Evolutionary conservation across 352 stramenopile species (phyloP), one percentile per base, ranked within the genome.

Genomic region (Poterioochromonas sp.): DNA sequence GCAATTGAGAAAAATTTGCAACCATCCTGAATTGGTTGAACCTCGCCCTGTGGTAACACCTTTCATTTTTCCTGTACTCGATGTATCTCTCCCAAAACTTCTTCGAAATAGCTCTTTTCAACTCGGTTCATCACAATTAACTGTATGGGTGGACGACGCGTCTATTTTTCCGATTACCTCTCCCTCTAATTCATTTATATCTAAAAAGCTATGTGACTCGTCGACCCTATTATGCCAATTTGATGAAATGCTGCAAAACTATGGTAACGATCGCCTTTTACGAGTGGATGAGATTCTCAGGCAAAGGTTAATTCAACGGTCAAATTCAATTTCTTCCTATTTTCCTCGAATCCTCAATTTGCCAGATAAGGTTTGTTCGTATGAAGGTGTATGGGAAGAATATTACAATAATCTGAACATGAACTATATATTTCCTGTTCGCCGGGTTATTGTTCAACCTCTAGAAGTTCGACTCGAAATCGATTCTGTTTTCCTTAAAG

Each of bases 1-100:
- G 95, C 94, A 98, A 82, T 86, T 99, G 15, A 88, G 95, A 43
- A 98, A 98, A 83, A 89, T 95, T 20, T 95, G 90, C 83, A 98
- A 99, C 80, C 95, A 98, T 80, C 94, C 95, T n/a, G 95, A 99
- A 84, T 85, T 99, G 47, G 99, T 99, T 84, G 95, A 99, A 79
- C 86, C 93, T 39, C 83, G 96, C n/a, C 92, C 94, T 8, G 97
- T 99, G 51, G 84, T 88, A 15, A 97, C 93, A n/a, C 94, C 96
- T 49, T 95, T 98, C 80, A 88, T 90, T 40, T 82, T 93, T 76
- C 80, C 87, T 29, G 64, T 29, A 32, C 47, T 68, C 26, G 49
- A 71, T 44, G 76, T n/a, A 41, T 18, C 22, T 18, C n/a, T n/a
- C n/a, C n/a, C n/a, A n/a, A n/a, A n/a, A n/a, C n/a, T n/a, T n/a